Percentiles rank a stretch among this genome's conserved stretches.
Conservation (phyloP, 202 grass and related monocot species). For the Zoysia matrella region DNA sequence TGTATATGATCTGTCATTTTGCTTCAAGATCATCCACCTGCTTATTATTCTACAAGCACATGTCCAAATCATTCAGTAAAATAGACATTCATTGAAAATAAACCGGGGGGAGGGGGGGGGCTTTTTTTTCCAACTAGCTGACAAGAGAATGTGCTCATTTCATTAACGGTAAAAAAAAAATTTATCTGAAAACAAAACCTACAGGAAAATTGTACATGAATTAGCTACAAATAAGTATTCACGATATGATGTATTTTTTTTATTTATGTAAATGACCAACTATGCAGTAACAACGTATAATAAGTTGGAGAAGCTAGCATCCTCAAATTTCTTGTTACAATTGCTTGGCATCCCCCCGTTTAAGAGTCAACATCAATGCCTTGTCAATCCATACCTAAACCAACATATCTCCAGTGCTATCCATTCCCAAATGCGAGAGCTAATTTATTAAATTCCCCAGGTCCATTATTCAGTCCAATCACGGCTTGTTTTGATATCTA, state of each 20-base stretch:
- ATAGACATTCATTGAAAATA: not conserved
- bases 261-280: constrained; percentile 1
- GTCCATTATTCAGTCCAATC: constrained; percentile 45
- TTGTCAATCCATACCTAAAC: constrained; percentile 62
- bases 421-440: constrained; percentile 25
- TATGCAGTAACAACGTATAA: not conserved
- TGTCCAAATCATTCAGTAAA: not conserved
- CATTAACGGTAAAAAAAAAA: not conserved
- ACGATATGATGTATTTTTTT: not conserved
- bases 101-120: not conserved
- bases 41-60: not conserved
- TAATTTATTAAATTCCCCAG: constrained; percentile 32
- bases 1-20: not conserved
- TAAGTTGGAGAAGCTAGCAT: not conserved
- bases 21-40: not conserved
- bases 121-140: not conserved
- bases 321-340: constrained; percentile 12
- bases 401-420: constrained; percentile 38
- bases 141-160: not conserved
- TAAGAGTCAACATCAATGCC: constrained; percentile 58
- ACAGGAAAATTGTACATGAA: not conserved
- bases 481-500: constrained; percentile 36
- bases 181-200: not conserved
- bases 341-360: constrained; percentile 25
- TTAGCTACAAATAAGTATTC: not conserved